A percentile compares a stretch with the other conserved stretches of the same genome.
Evolutionary conservation across 1,284 basidiomycete species (phyloP).

Genomic region (Trichosporon sp.): DNA sequence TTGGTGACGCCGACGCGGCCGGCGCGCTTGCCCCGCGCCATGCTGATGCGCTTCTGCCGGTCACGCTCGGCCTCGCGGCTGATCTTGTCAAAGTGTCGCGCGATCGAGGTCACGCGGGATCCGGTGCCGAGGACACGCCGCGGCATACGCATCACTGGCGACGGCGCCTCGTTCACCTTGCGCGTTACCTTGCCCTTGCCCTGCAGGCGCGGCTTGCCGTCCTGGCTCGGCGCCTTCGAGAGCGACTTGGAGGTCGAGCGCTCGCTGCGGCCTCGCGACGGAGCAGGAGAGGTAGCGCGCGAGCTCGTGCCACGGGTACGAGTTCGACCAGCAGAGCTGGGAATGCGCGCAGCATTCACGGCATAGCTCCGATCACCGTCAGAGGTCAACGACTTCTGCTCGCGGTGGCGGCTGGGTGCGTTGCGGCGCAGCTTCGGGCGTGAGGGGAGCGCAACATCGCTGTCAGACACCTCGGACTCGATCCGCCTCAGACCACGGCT

Average conservation of each 20-base stretch:
- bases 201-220: conserved; percentile 41
- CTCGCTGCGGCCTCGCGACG: conserved; percentile 9
- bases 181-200: conserved; percentile 51
- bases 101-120: conserved; percentile 60
- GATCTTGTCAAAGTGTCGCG: conserved; percentile 60
- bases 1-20: conserved; percentile 87
- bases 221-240: conserved; percentile 29
- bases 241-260: conserved; percentile 16
- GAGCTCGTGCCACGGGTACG: conserved; percentile 2
- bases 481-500: not conserved
- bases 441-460: conserved; percentile 39
- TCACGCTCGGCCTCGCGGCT: conserved; percentile 61
- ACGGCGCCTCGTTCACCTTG: conserved; percentile 20
- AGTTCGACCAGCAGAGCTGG: not conserved
- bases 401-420: conserved; percentile 2
- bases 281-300: not conserved
- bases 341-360: conserved; percentile 65
- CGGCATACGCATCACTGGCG: conserved; percentile 27
- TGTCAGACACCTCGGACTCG: conserved; percentile 50
- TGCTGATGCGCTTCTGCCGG: conserved; percentile 57
- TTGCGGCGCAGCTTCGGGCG: conserved; percentile 25
- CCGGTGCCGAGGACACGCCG: conserved; percentile 41
- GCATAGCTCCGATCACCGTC: conserved; percentile 88
- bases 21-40: conserved; percentile 79
- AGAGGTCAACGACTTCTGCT: conserved; percentile 59